Base-by-base conservation (phyloP, 441 rosid genomes). In the Corymbia calophylla region DNA sequence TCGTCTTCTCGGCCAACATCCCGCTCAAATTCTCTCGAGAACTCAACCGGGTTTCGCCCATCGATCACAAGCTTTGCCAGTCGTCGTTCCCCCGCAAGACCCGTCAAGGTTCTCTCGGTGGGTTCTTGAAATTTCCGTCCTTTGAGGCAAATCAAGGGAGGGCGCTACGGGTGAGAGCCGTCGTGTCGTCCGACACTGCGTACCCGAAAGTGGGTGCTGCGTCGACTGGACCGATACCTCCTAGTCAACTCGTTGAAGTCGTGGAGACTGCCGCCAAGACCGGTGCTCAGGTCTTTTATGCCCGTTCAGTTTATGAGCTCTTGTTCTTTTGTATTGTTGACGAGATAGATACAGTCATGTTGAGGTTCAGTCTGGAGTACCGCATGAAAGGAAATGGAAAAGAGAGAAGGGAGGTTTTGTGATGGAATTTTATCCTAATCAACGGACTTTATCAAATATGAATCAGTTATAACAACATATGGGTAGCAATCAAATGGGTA, bases 231-330 rank as follows among this genome's bases (percentile, higher is more conserved):
- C 93, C 97, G 49, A 92, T 97, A 81, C 95, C 98, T 48, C 92
- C 94, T 47, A 23, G 85, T 66, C 95, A 93, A 87, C 99, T 96
- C 91, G 93, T 96, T 82, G 92, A 94, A 93, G 97, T 97, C 58
- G 98, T 96, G 70, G 98, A 97, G 92, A 89, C 94, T 86, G 97
- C 99, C 73, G 99, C 99, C 51, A 95, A 92, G 91, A 93, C 98
- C 89, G 98, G 99, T 17, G 98, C 99, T 11, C 94, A 95, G 99
- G 99, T 97, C 88, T 87, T 4, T 77, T 48, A 23, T 44, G 49
- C 87, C n/a, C 25, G 31, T 49, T 21, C 80, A 27, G 47, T 44
- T 19, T 47, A 53, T 31, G 31, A 53, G 85, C 53, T 49, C 73
- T 32, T 82, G 51, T 68, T 56, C 87, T 77, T 77, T 1, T 23